These are phyloP conservation scores for Beauveria brongniartii DNA, from an alignment of 2,329 filamentous ascomycete species.

Conservation along the genomic window DNA sequence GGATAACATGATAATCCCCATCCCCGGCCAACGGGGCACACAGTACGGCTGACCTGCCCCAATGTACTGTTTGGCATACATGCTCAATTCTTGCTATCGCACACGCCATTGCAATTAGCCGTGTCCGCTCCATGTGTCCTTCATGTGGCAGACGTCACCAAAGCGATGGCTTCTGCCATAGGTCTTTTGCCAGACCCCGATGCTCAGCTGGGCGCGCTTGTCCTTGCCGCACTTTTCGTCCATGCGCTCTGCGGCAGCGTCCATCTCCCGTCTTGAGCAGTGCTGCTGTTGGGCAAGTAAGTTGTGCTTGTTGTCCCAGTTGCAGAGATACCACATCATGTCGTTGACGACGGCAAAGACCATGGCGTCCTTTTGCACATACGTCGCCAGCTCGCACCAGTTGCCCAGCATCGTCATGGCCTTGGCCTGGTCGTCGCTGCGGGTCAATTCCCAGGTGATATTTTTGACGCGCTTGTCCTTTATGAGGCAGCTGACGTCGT, in stretches of 20 bases:
- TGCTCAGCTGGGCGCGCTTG: background rate
- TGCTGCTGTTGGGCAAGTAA: background rate
- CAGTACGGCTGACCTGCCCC: no score
- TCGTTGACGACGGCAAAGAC: background rate
- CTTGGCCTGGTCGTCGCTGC: background rate
- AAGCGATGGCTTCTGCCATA: background rate
- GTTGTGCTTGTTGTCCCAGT: background rate
- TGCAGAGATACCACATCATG: constrained; percentile 6
- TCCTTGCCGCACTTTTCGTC: background rate
- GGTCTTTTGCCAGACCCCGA: background rate
- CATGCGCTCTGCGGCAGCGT: background rate
- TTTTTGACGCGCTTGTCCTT: background rate
- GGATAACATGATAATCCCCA: no score
- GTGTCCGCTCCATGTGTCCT: background rate
- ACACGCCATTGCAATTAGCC: no score
- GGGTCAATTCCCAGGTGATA: background rate
- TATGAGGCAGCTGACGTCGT: background rate
- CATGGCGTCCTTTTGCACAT: background rate
- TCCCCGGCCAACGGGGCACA: no score
- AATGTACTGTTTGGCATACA: no score
- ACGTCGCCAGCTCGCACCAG: constrained; percentile 6
- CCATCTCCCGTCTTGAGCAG: background rate
- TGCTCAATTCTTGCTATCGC: no score
- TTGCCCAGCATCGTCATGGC: constrained; percentile 6
- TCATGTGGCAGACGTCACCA: background rate